phyloP scores from a whole-genome alignment of 2,329 filamentous ascomycete species.

The Gnomoniopsis sp. region DNA sequence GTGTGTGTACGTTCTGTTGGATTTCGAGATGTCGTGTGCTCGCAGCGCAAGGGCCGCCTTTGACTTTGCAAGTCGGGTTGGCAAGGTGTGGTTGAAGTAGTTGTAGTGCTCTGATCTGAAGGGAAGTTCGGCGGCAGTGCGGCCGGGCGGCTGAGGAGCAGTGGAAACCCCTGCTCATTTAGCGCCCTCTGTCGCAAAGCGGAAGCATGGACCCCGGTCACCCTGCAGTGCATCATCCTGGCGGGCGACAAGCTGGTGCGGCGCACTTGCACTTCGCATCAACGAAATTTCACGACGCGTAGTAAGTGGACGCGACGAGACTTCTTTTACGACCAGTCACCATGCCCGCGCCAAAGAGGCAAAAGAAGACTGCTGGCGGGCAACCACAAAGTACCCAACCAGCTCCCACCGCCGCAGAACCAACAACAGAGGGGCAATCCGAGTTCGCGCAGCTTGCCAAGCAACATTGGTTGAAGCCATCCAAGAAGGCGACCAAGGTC shows the following conservation, averaged over 20 bases:
- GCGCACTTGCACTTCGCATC: background rate
- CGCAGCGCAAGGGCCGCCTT: background rate
- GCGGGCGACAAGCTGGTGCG: slow-evolving; percentile 8
- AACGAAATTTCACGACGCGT: slow-evolving; percentile 16
- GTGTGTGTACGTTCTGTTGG: background rate
- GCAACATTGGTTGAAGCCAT: slow-evolving; percentile 75
- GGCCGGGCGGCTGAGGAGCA: background rate
- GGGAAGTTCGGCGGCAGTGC: background rate
- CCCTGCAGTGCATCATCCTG: background rate
- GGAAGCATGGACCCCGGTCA: background rate
- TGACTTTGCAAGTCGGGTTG: background rate
- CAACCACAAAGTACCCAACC: slow-evolving; percentile 39
- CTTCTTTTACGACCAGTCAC: slow-evolving; percentile 16
- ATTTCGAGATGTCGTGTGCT: background rate
- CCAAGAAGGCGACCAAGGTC: slow-evolving; percentile 58
- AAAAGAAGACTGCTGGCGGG: slow-evolving; percentile 49
- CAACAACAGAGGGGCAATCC: slow-evolving; percentile 60
- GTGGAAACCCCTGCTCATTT: background rate
- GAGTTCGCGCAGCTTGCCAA: slow-evolving; percentile 74
- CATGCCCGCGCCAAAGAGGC: slow-evolving; percentile 60
- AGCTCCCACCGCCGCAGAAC: slow-evolving; percentile 63
- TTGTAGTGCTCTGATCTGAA: background rate
- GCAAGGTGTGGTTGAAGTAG: background rate
- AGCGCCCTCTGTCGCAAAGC: background rate
- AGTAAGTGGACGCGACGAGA: slow-evolving; percentile 13